These are phyloP conservation scores for Sequoiadendron giganteum DNA, from an alignment of 75 land plant genomes.

Conservation along the genomic window DNA sequence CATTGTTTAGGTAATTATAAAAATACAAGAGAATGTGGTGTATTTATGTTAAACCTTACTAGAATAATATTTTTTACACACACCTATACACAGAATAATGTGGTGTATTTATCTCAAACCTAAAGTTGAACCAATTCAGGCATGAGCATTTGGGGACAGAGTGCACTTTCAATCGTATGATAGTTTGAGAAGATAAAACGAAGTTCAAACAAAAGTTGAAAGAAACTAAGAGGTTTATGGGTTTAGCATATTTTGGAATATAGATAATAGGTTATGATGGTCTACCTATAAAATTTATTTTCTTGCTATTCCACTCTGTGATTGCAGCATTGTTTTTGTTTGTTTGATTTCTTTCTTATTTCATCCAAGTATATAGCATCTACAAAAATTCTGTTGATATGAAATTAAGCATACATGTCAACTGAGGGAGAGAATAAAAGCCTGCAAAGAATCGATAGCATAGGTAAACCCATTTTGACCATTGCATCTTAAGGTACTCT, in stretches of 20 bases:
- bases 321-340: neutral
- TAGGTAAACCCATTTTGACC: neutral
- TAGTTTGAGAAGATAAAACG: neutral
- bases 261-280: no score
- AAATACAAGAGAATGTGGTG: neutral
- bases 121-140: neutral
- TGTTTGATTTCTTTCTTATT: neutral
- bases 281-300: neutral
- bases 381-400: neutral
- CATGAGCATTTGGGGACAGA: neutral
- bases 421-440: neutral
- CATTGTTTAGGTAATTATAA: neutral
- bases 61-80: no score
- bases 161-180: neutral
- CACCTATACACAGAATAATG: no score
- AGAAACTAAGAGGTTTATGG: neutral
- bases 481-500: neutral
- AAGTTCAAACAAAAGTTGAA: neutral
- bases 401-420: neutral
- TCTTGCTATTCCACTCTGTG: neutral
- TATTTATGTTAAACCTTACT: no score
- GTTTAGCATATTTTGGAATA: no score
- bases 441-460: neutral
- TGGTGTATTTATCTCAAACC: neutral
- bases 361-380: neutral